Percentiles rank a stretch among this genome's conserved stretches.
Conservation (phyloP, 495 filamentous ascomycete genomes). For the Tuber melanosporum region DNA sequence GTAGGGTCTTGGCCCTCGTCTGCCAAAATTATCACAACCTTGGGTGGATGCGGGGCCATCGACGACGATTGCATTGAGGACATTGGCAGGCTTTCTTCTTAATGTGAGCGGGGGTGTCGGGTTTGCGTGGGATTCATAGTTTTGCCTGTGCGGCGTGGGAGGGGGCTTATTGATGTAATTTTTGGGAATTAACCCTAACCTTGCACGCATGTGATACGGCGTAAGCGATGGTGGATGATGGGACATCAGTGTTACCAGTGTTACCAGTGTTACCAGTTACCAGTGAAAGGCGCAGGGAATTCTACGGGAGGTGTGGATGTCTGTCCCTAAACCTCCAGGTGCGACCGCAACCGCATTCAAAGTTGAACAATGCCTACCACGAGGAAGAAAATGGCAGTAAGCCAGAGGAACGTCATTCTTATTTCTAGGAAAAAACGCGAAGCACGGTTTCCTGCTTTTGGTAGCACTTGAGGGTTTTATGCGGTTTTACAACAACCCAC, state of each 20-base stretch:
- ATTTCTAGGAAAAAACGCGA: not conserved
- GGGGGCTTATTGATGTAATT: not conserved
- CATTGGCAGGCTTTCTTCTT: not conserved
- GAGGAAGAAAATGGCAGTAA: not conserved
- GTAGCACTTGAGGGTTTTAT: not conserved
- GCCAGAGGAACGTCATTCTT: not conserved
- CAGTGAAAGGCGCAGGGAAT: not conserved
- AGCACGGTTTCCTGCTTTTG: not conserved
- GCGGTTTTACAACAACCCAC: not conserved
- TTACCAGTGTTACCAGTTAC: no score
- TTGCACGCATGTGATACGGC: not conserved
- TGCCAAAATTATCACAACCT: constrained; percentile 23
- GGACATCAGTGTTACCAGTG: not conserved
- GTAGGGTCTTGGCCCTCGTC: constrained; percentile 33
- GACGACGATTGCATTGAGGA: not conserved
- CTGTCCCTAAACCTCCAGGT: not conserved
- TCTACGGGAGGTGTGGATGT: not conserved
- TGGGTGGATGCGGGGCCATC: constrained; percentile 5
- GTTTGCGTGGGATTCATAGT: not conserved
- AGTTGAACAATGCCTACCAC: not conserved
- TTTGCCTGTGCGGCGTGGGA: not conserved
- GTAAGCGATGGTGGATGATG: not conserved
- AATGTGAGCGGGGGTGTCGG: not conserved
- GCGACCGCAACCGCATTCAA: not conserved
- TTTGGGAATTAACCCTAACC: not conserved